Base-by-base conservation (phyloP, 306 rosid genomes). In the Cercis canadensis region DNA sequence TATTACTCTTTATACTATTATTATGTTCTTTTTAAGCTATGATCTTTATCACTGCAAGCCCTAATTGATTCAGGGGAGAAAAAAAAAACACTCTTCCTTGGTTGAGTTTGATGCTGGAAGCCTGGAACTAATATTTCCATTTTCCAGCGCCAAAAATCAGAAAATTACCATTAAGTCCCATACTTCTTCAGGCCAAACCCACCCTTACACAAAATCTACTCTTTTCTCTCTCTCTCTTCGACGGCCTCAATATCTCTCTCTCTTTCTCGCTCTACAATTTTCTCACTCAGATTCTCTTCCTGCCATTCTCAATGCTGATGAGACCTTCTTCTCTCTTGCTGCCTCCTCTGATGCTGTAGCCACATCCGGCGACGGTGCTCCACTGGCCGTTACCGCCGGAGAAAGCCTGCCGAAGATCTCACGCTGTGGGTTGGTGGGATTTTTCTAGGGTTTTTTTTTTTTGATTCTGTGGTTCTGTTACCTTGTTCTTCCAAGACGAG, bases 391-490 rank as follows among this genome's bases (percentile, higher is more conserved):
- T 24, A 13, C 77, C 74, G 52, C 82, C 72, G 87, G 80, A 51
- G 76, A 72, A 67, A 46, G 32, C 78, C 39, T 44, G 66, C 66
- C 45, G 21, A 36, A 49, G 58, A 58, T 65, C 77, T 29, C 71
- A 70, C 57, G 76, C 67, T 79, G 67, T 67, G 68, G 69, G 19
- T 29, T 81, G 62, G 50, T 80, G 77, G 89, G 87, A 76, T 75
- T 80, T 87, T 58, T 55, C 81, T 88, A 80, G 92, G 89, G 88
- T 74, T 87, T 82, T 79, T 67, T 8, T 62, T 21, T 19, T 18
- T 50, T 58, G 32, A 50, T 50, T 55, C 43, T 50, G 12, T 44
- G 54, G 1, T 17, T 31, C 39, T 52, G 19, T 69, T 74, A 34
- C 55, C 19, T 78, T 14, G 13, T 67, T 15, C 57, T 73, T 32